Percentiles rank a stretch among this genome's conserved stretches.
These are phyloP conservation scores for Acarospora socialis DNA, from an alignment of 2,329 filamentous ascomycete genomes.

Conservation along the genomic window DNA sequence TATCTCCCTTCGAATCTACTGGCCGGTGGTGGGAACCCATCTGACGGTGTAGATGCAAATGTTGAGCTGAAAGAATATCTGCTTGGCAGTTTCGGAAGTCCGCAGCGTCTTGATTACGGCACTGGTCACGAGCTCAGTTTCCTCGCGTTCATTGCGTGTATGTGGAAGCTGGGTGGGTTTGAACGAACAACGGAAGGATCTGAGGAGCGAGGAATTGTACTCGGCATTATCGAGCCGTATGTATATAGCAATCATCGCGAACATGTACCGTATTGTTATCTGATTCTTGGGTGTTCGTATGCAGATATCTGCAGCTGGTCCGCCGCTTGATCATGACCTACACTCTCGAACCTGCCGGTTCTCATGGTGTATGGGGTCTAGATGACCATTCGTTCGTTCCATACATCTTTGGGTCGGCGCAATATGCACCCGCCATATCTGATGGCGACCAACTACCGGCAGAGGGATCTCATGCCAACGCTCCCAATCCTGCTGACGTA, in stretches of 20 bases:
- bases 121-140: conserved; percentile 95
- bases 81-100: conserved; percentile 71
- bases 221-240: conserved; percentile 70
- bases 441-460: conserved; percentile 50
- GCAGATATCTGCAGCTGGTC: conserved; percentile 39
- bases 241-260: conserved; percentile 23
- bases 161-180: conserved; percentile 87
- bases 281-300: neutral
- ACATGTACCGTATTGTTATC: conserved; percentile 4
- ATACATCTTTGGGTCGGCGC: conserved; percentile 90
- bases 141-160: conserved; percentile 70
- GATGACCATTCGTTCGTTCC: conserved; percentile 91
- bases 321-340: conserved; percentile 78
- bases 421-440: conserved; percentile 63
- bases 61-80: conserved; percentile 68
- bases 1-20: conserved; percentile 39
- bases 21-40: too few relatives aligned
- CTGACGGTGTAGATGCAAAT: conserved; percentile 34
- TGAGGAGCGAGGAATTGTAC: conserved; percentile 63
- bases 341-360: conserved; percentile 86
- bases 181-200: conserved; percentile 39
- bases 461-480: conserved; percentile 60
- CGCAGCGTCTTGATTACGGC: conserved; percentile 83
- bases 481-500: conserved; percentile 59
- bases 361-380: conserved; percentile 96